phyloP scores from a whole-genome alignment of 495 filamentous ascomycete species.

The Mytilinidion resinicola region DNA sequence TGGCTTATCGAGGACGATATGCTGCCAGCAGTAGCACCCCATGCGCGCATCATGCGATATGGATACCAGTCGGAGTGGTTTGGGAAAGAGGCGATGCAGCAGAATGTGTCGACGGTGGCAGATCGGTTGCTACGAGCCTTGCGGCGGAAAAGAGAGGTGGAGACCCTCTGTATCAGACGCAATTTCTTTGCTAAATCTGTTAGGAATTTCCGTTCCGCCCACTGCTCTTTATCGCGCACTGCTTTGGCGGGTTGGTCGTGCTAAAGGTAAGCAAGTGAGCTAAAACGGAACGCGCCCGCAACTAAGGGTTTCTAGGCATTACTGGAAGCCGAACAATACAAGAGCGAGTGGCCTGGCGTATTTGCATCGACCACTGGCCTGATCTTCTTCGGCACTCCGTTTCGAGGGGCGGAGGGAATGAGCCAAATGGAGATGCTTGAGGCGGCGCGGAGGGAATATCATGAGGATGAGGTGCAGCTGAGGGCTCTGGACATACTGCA shows the following conservation, averaged over 20 bases:
- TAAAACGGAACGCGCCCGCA: not conserved
- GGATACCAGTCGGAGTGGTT: slow-evolving; percentile 27
- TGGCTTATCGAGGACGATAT: slow-evolving; percentile 23
- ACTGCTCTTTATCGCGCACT: slow-evolving; percentile 15
- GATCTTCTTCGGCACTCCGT: slow-evolving; percentile 13
- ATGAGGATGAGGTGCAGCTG: slow-evolving; percentile 12
- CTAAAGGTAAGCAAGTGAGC: slow-evolving; percentile 3
- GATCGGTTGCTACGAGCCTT: slow-evolving; percentile 7
- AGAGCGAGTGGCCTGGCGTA: slow-evolving; percentile 9
- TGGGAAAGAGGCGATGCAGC: slow-evolving; percentile 17
- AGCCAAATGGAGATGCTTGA: slow-evolving; percentile 18
- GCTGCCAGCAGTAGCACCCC: slow-evolving; percentile 20
- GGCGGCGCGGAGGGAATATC: slow-evolving; percentile 5
- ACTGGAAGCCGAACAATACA: slow-evolving; percentile 6
- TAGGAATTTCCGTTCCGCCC: slow-evolving; percentile 9
- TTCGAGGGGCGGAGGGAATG: slow-evolving; percentile 13
- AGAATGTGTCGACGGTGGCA: slow-evolving; percentile 18
- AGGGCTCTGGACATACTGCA: slow-evolving; percentile 11
- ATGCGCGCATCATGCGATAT: slow-evolving; percentile 30
- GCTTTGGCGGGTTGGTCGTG: slow-evolving; percentile 12
- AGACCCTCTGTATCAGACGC: not conserved
- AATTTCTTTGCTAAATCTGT: not conserved
- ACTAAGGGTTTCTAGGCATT: slow-evolving; percentile 12
- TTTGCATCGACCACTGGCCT: slow-evolving; percentile 10
- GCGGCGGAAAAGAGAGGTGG: slow-evolving; percentile 6